Conservation (phyloP, 148 eudicot genomes). For the Heliamphora exappendiculata region DNA sequence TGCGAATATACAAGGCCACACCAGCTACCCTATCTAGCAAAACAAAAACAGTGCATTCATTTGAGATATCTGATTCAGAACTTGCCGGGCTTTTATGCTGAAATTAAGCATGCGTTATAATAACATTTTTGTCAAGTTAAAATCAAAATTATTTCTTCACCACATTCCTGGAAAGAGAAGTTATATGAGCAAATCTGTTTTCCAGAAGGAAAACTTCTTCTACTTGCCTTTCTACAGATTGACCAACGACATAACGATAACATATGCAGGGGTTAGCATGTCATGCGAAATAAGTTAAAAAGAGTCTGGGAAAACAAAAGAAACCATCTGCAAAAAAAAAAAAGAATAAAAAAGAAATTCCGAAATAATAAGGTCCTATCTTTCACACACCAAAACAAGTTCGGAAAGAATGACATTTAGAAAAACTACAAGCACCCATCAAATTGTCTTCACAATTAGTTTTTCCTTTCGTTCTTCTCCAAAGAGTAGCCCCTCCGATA, state of each 20-base stretch:
- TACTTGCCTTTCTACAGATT: neutral
- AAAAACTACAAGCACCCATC: constrained; percentile 41
- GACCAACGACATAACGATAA: neutral
- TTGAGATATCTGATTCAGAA: too few species aligned
- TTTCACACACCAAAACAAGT: constrained; percentile 42
- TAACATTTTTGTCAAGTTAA: neutral
- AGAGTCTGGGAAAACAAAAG: neutral
- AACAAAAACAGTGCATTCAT: too few species aligned
- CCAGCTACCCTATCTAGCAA: too few species aligned
- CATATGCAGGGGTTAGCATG: neutral
- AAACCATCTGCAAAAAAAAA: neutral
- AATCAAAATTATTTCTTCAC: neutral
- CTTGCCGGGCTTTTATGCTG: too few species aligned
- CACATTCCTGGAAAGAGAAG: neutral
- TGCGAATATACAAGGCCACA: too few species aligned
- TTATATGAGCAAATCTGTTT: neutral
- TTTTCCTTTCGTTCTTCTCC: neutral
- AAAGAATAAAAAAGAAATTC: neutral
- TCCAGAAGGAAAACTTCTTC: neutral
- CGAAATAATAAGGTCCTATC: constrained; percentile 30
- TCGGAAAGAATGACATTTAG: constrained; percentile 35
- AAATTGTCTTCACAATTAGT: constrained; percentile 20
- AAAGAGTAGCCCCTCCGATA: neutral
- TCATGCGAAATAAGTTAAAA: neutral
- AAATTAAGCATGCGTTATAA: too few species aligned